Base-by-base conservation (phyloP, 306 rosid species). In the Dicorynia guianensis region DNA sequence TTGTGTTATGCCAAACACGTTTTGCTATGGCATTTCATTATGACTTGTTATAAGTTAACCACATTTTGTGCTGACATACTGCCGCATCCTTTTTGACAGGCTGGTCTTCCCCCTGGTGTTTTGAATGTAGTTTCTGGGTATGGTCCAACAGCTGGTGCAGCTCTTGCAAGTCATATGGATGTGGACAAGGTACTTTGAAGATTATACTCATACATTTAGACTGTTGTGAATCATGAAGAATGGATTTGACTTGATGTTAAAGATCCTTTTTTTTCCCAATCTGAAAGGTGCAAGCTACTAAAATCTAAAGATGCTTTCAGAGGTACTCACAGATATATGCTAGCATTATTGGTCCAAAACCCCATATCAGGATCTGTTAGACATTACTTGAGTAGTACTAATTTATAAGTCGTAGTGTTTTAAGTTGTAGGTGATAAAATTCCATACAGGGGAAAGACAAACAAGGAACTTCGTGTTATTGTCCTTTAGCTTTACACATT, bases 41-140 rank as follows among this genome's bases (percentile, higher is more conserved):
- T 63, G 40, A 15, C 71, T 56, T 59, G 64, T 7, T 33, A 65
- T 12, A 52, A 40, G 66, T 52, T 73, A 67, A 48, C 50, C 52
- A 42, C 60, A 74, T 14, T 42, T 67, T 67, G 44, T 17, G 47
- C n/a, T 52, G 19, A 48, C n/a, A 18, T 73, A 43, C 35, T 58
- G 43, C 33, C 74, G 56, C 18, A 7, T 71, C 30, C 15, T 18
- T 69, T 82, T 64, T 64, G 67, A 69, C 80, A 94, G 98, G 98
- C 98, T 38, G 98, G 98, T 74, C 96, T 94, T 84, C 98, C 96
- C 50, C 93, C 96, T 3, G 98, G 98, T 71, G 98, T 94, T 70
- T 44, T 91, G 59, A 94, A 94, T 78, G 10, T 94, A 70, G 89
- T 94, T 79, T 90, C 97, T 17, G 98, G 98, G 33, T 86, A 66